These are phyloP conservation scores for Leucocoprinus birnbaumii DNA, from an alignment of 768 basidiomycete genomes.

Conservation along the genomic window DNA sequence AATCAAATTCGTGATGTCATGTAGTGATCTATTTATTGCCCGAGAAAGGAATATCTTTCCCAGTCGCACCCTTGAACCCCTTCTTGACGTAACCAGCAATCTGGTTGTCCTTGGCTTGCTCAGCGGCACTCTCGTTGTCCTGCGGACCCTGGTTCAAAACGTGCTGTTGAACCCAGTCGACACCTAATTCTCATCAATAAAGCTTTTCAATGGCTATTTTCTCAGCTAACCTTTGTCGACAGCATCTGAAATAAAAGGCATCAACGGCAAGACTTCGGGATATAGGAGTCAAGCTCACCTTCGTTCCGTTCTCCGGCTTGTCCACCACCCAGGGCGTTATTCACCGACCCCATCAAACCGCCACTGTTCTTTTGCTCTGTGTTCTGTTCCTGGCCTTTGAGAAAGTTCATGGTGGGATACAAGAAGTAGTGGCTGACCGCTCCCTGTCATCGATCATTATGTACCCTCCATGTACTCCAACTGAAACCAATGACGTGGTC, in stretches of 20 bases:
- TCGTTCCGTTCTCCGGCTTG: conserved; percentile 31
- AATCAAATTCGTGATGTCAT: conserved; percentile 4
- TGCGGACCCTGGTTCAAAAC: conserved; percentile 33
- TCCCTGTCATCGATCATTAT: no score
- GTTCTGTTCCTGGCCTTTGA: conserved; percentile 9
- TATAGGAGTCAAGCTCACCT: conserved; percentile 19
- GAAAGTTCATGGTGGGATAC: conserved; percentile 17
- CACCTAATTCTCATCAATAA: conserved; percentile 18
- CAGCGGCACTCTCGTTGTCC: conserved; percentile 38
- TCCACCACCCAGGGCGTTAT: conserved; percentile 28
- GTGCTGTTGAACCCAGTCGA: conserved; percentile 39
- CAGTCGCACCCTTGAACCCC: conserved; percentile 32
- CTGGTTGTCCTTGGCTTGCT: conserved; percentile 40
- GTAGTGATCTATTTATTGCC: conserved; percentile 26
- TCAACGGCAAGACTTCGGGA: background rate
- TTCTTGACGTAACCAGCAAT: conserved; percentile 36
- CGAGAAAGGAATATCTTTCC: conserved; percentile 31
- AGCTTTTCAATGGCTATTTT: background rate
- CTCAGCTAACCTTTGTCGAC: conserved; percentile 35
- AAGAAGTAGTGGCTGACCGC: background rate
- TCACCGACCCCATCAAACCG: conserved; percentile 28
- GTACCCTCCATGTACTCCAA: no score
- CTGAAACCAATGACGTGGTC: background rate
- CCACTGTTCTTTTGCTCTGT: conserved; percentile 14
- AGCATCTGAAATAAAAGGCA: conserved; percentile 18